Conservation (phyloP, 2,329 filamentous ascomycete species). For the Epichloe hybrida region DNA sequence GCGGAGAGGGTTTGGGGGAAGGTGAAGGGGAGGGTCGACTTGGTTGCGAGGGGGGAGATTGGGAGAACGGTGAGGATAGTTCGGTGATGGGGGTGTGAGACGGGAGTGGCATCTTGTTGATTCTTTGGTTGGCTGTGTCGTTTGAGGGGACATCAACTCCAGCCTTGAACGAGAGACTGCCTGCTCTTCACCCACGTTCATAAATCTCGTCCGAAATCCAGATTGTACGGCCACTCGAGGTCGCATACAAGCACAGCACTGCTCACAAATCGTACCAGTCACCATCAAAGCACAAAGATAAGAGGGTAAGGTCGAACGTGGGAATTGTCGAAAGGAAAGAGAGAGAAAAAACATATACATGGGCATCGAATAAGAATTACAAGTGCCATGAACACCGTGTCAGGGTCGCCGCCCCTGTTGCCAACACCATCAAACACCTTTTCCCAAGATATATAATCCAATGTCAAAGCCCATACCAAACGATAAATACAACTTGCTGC, state of each 20-base stretch:
- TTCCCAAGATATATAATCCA: neutral
- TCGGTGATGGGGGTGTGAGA: constrained; percentile 4
- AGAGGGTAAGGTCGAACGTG: too few species aligned
- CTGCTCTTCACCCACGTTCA: too few species aligned
- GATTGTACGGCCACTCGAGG: too few species aligned
- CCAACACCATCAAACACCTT: neutral
- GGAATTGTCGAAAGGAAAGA: too few species aligned
- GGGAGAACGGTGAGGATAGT: constrained; percentile 33
- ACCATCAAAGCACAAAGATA: too few species aligned
- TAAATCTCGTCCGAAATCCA: too few species aligned
- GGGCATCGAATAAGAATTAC: neutral
- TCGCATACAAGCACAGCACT: too few species aligned
- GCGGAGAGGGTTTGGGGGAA: constrained; percentile 40
- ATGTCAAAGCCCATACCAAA: neutral
- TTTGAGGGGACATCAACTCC: too few species aligned
- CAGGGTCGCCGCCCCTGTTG: neutral
- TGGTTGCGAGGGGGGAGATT: constrained; percentile 34
- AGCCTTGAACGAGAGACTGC: too few species aligned
- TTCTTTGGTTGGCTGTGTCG: too few species aligned
- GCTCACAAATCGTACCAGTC: too few species aligned
- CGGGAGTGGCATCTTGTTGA: neutral
- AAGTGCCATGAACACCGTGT: neutral
- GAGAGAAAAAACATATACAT: neutral
- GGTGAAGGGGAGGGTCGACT: constrained; percentile 31
- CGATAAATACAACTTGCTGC: neutral